Conservation (phyloP, 306 rosid species). For the Malus sieversii region DNA sequence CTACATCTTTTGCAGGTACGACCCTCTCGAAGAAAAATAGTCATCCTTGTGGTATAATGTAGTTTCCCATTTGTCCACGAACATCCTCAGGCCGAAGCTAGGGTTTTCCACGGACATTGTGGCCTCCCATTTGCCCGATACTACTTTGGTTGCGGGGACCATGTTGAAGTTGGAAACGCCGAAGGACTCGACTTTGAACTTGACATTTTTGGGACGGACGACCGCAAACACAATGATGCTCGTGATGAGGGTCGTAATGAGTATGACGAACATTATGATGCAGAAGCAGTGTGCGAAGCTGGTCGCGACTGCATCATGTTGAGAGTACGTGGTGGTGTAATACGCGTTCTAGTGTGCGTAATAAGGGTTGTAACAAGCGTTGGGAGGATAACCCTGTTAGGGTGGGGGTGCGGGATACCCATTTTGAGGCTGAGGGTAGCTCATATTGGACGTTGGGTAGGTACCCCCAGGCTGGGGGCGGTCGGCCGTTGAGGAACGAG, state of each 20-base stretch:
- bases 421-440: not conserved
- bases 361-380: not conserved
- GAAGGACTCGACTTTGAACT: conserved; percentile 22
- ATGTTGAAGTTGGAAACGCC: conserved; percentile 30
- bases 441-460: conserved; percentile 16
- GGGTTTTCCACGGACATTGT: conserved; percentile 23
- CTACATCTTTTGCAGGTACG: conserved; percentile 5
- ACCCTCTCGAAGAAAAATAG: not conserved
- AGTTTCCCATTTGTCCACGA: conserved; percentile 3
- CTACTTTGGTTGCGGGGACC: not conserved
- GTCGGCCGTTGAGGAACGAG: not conserved
- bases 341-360: not conserved
- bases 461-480: conserved; percentile 2
- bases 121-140: conserved; percentile 37
- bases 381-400: not conserved
- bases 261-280: not conserved
- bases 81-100: not conserved
- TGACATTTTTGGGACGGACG: conserved; percentile 23
- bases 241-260: not conserved
- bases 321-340: not conserved
- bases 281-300: conserved; percentile 21
- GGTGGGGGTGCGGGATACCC: conserved; percentile 4
- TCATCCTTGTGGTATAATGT: conserved; percentile 8
- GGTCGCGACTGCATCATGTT: not conserved
- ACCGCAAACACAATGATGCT: conserved; percentile 11